Base-by-base conservation (phyloP, 352 stramenopile genomes). In the Saprolegnia diclina region DNA sequence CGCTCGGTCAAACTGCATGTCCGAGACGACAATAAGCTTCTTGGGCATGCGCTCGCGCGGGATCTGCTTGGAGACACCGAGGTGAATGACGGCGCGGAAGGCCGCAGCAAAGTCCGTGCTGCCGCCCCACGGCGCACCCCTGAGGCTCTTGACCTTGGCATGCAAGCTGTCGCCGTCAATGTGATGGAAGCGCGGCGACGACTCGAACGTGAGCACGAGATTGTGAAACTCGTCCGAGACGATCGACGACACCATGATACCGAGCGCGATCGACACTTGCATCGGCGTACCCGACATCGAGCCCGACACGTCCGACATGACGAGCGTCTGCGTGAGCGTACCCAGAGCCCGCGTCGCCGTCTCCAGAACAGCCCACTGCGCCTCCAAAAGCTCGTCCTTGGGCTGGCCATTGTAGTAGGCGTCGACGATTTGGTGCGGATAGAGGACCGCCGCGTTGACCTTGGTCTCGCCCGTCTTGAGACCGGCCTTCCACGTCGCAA, bases 1-100 rank as follows among this genome's bases (percentile, higher is more conserved):
- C 0, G 83, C 83, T 6, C 24, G 5, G 68, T 94, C 67, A 52
- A 92, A 92, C 74, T 90, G 83, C 88, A 96, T 95, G 70, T 93
- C 86, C 16, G 81, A 89, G 64, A 96, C 77, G 18, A 96, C 85
- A 52, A 93, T 83, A 22, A 96, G 71, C 1, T 72, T 74, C 35
- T 81, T 57, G 5, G 84, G 88, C 67, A 91, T 81, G 35, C 88
- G 73, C 0, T 87, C 73, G 0, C 35, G 13, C 4, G 42, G 24
- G 5, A 94, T 56, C 18, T 75, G 66, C 24, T 77, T 42, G 22
- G 76, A 32, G 14, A 62, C 71, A 11, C 76, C 79, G 7, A 87
- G 69, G 0, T 76, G 32, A 14, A 94, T 71, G 24, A 96, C 76
- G 10, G 72, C 70, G 6, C 82, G 74, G 63, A 91, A 85, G 14